Evolutionary conservation across 495 filamentous ascomycete species (phyloP).

Genomic region (Astrothelium subdiscretum): DNA sequence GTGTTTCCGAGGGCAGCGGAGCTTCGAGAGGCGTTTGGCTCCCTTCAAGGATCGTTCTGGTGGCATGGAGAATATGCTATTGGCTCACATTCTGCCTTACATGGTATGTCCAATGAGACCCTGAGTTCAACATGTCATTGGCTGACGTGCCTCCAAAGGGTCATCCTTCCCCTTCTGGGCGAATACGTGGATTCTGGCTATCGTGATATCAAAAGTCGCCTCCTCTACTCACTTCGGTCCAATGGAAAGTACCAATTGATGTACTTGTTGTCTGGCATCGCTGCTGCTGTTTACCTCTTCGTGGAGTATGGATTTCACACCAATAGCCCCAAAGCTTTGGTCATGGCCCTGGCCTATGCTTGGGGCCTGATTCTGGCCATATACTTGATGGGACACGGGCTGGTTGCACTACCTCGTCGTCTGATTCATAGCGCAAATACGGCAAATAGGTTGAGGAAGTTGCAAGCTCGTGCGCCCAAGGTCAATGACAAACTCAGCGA

Average conservation of each 20-base stretch:
- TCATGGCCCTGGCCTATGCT: conserved; percentile 89
- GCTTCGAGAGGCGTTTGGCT: conserved; percentile 48
- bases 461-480: conserved; percentile 69
- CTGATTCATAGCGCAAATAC: conserved; percentile 66
- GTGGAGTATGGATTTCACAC: conserved; percentile 60
- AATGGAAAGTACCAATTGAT: conserved; percentile 85
- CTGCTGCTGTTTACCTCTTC: conserved; percentile 76
- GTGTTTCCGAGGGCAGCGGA: conserved; percentile 48
- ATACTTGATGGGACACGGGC: conserved; percentile 91
- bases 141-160: conserved; percentile 39
- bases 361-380: conserved; percentile 88
- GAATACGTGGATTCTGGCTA: conserved; percentile 92
- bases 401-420: conserved; percentile 78
- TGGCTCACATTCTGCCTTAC: conserved; percentile 94
- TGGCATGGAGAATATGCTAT: conserved; percentile 87
- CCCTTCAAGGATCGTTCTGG: conserved; percentile 56
- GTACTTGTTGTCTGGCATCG: conserved; percentile 53
- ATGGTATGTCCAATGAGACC: conserved; percentile 42
- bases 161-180: conserved; percentile 83
- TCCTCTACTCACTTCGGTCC: conserved; percentile 69
- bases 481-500: conserved; percentile 82
- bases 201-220: conserved; percentile 65
- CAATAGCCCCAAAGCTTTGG: conserved; percentile 57
- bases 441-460: conserved; percentile 53
- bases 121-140: background rate